Percentiles rank a stretch among this genome's conserved stretches.
phyloP scores from a whole-genome alignment of 371 early-diverging fungal species.

The Parasitella parasitica region DNA sequence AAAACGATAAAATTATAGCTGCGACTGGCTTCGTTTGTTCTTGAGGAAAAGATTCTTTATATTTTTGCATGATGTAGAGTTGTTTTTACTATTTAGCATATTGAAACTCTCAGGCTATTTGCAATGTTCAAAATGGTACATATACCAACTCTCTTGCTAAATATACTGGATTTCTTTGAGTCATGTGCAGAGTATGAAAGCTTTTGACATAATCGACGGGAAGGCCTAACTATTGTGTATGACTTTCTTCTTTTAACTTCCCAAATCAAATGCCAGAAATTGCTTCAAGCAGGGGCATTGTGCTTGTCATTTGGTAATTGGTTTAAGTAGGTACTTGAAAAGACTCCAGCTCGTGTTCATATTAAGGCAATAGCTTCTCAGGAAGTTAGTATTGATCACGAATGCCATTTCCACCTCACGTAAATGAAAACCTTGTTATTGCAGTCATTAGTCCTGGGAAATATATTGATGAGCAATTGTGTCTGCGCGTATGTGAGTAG shows the following conservation, averaged over 20 bases:
- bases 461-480: slow-evolving; percentile 88
- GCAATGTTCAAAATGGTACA: no score
- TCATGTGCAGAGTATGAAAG: not conserved
- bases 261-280: slow-evolving; percentile 45
- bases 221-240: not conserved
- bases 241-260: not conserved
- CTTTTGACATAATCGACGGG: not conserved
- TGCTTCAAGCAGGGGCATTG: slow-evolving; percentile 59
- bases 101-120: no score
- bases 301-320: slow-evolving; percentile 79
- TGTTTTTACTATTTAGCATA: no score
- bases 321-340: slow-evolving; percentile 89
- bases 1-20: no score
- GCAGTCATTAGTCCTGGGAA: slow-evolving; percentile 82
- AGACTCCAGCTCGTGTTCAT: slow-evolving; percentile 87
- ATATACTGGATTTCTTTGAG: no score
- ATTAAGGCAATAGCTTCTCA: slow-evolving; percentile 87
- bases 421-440: slow-evolving; percentile 73
- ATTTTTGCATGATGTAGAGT: no score
- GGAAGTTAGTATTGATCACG: slow-evolving; percentile 71
- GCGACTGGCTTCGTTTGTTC: no score
- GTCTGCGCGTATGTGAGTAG: not conserved
- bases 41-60: no score
- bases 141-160: no score
- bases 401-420: slow-evolving; percentile 80